Base-by-base conservation (phyloP, 78 protist species). In the Pigoraptor vietnamica region DNA sequence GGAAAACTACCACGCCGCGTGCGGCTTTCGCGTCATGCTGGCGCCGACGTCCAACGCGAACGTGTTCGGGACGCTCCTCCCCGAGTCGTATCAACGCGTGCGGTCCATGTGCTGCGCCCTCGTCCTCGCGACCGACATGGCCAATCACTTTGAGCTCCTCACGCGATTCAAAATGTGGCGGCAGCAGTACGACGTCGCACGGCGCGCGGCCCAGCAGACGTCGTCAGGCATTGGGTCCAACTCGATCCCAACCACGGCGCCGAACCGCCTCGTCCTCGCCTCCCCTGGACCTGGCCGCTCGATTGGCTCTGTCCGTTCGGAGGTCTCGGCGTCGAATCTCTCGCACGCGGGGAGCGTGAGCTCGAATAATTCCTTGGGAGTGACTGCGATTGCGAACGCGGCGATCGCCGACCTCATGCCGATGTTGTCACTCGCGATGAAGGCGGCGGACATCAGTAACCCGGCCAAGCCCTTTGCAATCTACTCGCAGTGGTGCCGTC, bases 81-180 rank as follows among this genome's bases (percentile, higher is more conserved):
- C 2, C 32, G 89, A 2, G 55, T 34, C 2, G 25, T 21, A 1
- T 21, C 6, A 1, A 37, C 29, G 55, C n/a, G 36, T 38, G 89
- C 90, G 90, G 39, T 0, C 0, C 36, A 10, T 88, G 82, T 1
- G 39, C 38, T 23, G 23, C 34, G 6, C 25, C 24, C 29, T 40
- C 9, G 81, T 88, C 39, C 90, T 88, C 34, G 90, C 90, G 32
- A 88, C 90, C 6, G 90, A 88, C 81, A 40, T 88, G 90, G 34
- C 82, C 29, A 2, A 40, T 0, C 90, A 88, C 90, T 1, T 23
- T 25, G 82, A 40, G 81, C 24, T 40, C 38, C 39, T 88, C 67
- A 25, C 23, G 37, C 0, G 2, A 14, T 88, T 88, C 90, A 48
- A 48, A 14, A 48, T 14, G 67, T n/a, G n/a, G n/a, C 29, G 0